A percentile compares a stretch with the other conserved stretches of the same genome.
Evolutionary conservation across 495 filamentous ascomycete species (phyloP).

Genomic region (Podospora pseudopauciseta): DNA sequence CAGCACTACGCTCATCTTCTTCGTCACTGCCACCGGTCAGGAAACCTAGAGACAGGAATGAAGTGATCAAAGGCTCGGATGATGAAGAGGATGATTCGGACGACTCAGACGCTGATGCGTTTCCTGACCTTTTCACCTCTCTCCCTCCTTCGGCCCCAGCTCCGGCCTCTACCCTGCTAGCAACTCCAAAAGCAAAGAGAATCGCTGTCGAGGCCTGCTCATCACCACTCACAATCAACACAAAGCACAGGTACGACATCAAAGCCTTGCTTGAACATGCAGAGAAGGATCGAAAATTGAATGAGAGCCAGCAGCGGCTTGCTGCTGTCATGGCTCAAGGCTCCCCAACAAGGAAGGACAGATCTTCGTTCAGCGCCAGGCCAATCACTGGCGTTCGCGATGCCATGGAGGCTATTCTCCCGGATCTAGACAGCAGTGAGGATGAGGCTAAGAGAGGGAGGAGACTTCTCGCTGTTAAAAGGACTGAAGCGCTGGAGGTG

Average conservation of each 20-base stretch:
- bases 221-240: conserved; percentile 45
- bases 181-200: conserved; percentile 41
- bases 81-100: conserved; percentile 20
- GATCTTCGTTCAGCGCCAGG: conserved; percentile 7
- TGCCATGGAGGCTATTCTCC: conserved; percentile 42
- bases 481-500: conserved; percentile 65
- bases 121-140: conserved; percentile 1
- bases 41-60: conserved; percentile 29
- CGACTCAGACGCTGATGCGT: conserved; percentile 17
- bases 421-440: conserved; percentile 46
- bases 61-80: conserved; percentile 57
- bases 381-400: conserved; percentile 29
- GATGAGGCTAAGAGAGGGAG: conserved; percentile 54
- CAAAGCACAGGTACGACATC: conserved; percentile 65
- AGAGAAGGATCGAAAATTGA: conserved; percentile 53
- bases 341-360: conserved; percentile 27
- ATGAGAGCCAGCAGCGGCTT: conserved; percentile 54
- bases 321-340: conserved; percentile 34
- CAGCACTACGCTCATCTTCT: conserved; percentile 23
- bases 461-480: conserved; percentile 65
- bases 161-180: conserved; percentile 5
- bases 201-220: conserved; percentile 34
- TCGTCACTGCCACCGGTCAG: conserved; percentile 30
- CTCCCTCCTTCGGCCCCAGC: neutral
- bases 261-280: conserved; percentile 60